Conservation (phyloP, 305 asterid species). For the Rubia tinctorum region DNA sequence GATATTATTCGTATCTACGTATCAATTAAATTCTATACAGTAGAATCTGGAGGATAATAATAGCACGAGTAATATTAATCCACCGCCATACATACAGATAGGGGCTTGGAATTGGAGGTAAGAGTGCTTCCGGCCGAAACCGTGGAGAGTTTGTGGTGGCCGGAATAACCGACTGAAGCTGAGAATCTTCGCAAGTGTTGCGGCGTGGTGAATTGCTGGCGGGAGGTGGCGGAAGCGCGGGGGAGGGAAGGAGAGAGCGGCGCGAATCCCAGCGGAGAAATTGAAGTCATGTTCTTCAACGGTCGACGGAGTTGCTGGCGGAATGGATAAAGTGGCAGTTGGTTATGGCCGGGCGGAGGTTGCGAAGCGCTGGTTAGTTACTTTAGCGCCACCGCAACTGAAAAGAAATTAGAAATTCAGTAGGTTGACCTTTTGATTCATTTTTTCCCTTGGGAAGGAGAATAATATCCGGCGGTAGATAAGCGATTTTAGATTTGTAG, state of each 20-base stretch:
- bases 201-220: constrained; percentile 25
- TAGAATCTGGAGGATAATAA: background rate
- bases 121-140: constrained; percentile 34
- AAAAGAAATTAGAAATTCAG: background rate
- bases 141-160: constrained; percentile 17
- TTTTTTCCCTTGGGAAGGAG: no score
- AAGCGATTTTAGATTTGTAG: no score
- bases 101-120: constrained; percentile 35
- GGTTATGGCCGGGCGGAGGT: constrained; percentile 20
- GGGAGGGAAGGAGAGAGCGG: constrained; percentile 27
- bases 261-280: constrained; percentile 26
- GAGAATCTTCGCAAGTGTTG: constrained; percentile 17
- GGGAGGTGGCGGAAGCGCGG: constrained; percentile 31
- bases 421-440: background rate
- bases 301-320: background rate
- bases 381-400: constrained; percentile 13
- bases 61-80: constrained; percentile 12
- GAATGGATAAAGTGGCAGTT: background rate
- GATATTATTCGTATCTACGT: background rate
- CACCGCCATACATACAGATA: constrained; percentile 26
- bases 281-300: constrained; percentile 36
- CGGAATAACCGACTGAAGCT: constrained; percentile 17
- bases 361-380: constrained; percentile 11
- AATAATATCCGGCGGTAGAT: no score
- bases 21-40: background rate